These are phyloP conservation scores for Acrocalymma vagum DNA, from an alignment of 2,329 filamentous ascomycete genomes.

Conservation along the genomic window DNA sequence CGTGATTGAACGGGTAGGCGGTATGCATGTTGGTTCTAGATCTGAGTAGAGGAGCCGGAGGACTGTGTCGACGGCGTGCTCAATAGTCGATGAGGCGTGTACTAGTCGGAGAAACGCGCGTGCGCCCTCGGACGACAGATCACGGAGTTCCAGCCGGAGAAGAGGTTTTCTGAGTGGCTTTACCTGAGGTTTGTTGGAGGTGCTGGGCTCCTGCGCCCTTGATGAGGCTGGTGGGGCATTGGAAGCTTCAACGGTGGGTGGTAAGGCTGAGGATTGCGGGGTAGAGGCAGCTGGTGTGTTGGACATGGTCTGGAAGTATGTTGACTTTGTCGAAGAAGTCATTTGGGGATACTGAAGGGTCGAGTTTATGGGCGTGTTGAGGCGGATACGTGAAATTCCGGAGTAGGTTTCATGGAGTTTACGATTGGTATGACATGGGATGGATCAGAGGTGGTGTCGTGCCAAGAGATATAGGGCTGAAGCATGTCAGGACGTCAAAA, in stretches of 20 bases:
- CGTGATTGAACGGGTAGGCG: constrained; percentile 84
- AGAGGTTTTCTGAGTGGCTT: constrained; percentile 50
- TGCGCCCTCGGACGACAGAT: constrained; percentile 66
- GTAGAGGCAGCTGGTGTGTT: constrained; percentile 22
- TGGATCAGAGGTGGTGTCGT: too few relatives aligned
- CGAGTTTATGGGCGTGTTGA: too few relatives aligned
- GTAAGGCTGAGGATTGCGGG: constrained; percentile 39
- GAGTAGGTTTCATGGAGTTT: too few relatives aligned
- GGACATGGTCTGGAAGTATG: constrained; percentile 50
- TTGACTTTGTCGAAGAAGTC: constrained; percentile 31
- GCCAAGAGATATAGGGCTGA: constrained; percentile 22
- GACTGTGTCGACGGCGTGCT: constrained; percentile 71
- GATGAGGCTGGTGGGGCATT: constrained; percentile 4
- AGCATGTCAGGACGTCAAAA: too few relatives aligned
- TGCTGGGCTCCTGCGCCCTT: too few relatives aligned
- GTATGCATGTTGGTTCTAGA: constrained; percentile 46
- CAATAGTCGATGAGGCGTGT: constrained; percentile 69
- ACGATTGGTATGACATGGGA: too few relatives aligned
- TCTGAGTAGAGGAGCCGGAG: constrained; percentile 73
- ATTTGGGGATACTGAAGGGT: constrained; percentile 13
- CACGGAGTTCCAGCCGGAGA: constrained; percentile 57
- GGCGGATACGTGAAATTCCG: too few relatives aligned
- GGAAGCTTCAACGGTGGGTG: constrained; percentile 12
- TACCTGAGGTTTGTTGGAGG: constrained; percentile 12
- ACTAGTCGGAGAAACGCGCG: constrained; percentile 72